These are phyloP conservation scores for Psilocybe cubensis DNA, from an alignment of 768 basidiomycete genomes.

Conservation along the genomic window DNA sequence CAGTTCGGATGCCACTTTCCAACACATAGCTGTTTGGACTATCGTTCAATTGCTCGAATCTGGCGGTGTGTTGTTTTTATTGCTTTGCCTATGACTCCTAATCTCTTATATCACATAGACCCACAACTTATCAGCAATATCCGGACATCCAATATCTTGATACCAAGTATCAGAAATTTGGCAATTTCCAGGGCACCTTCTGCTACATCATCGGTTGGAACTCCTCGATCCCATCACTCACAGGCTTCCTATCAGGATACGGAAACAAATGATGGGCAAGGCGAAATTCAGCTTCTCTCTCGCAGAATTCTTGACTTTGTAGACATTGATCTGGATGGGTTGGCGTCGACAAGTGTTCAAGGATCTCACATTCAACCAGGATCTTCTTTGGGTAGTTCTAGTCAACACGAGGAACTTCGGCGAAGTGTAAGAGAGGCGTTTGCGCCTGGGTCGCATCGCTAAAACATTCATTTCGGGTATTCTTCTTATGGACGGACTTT, in stretches of 20 bases:
- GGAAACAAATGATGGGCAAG: conserved; percentile 84
- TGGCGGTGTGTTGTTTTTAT: conserved; percentile 56
- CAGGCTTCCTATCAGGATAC: conserved; percentile 81
- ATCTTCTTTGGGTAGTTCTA: conserved; percentile 66
- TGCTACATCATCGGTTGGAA: conserved; percentile 74
- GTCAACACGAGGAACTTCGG: conserved; percentile 78
- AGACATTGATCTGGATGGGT: conserved; percentile 69
- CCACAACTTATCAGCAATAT: conserved; percentile 90
- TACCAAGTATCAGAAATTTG: conserved; percentile 86
- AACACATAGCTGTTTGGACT: conserved; percentile 99
- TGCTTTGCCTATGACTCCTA: background rate
- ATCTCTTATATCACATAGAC: conserved; percentile 48
- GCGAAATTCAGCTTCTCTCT: conserved; percentile 88
- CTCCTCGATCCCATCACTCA: conserved; percentile 72
- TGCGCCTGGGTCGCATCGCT: conserved; percentile 63
- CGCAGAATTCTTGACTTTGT: conserved; percentile 87
- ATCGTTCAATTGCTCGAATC: conserved; percentile 97
- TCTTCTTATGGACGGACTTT: conserved; percentile 21
- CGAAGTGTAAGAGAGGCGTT: conserved; percentile 86
- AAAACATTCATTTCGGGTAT: conserved; percentile 21
- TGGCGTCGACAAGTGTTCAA: conserved; percentile 61
- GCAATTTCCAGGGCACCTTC: conserved; percentile 72
- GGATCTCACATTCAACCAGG: conserved; percentile 73
- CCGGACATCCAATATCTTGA: conserved; percentile 77
- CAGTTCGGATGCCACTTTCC: conserved; percentile 95